Percentiles rank a stretch among this genome's conserved stretches.
phyloP scores from a whole-genome alignment of 805 yeast genomes.

The Starmerella apicola region DNA sequence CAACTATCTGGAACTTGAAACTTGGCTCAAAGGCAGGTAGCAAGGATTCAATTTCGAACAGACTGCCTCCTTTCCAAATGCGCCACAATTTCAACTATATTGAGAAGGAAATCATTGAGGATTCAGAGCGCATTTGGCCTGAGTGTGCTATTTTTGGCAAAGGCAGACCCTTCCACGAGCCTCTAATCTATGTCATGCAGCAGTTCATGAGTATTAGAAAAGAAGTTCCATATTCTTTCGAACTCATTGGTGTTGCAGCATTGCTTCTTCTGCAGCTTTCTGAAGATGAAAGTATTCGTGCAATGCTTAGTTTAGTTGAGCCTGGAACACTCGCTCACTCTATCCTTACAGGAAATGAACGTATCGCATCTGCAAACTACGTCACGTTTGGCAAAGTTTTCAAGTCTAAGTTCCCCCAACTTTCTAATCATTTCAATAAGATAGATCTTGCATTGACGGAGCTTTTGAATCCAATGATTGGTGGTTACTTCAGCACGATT shows the following conservation, averaged over 20 bases:
- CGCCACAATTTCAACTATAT: not conserved
- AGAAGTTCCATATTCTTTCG: conserved; percentile 28
- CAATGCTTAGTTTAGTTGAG: conserved; percentile 32
- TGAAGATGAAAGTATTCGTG: conserved; percentile 31
- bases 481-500: conserved; percentile 35
- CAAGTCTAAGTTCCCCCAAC: conserved; percentile 32
- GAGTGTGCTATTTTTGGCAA: conserved; percentile 30
- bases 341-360: conserved; percentile 25
- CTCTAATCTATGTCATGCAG: conserved; percentile 28
- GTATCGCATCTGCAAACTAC: conserved; percentile 30
- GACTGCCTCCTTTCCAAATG: conserved; percentile 16
- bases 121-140: conserved; percentile 28
- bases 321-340: conserved; percentile 27
- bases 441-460: conserved; percentile 33
- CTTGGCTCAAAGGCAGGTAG: not conserved
- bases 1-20: conserved; percentile 40
- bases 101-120: conserved; percentile 13
- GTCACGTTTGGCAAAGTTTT: conserved; percentile 40
- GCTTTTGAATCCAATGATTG: conserved; percentile 34
- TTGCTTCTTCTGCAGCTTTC: conserved; percentile 31
- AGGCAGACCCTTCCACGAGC: conserved; percentile 27
- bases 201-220: conserved; percentile 25
- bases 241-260: conserved; percentile 33
- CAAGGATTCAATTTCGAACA: not conserved
- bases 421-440: conserved; percentile 40